phyloP scores from a whole-genome alignment of 2,329 filamentous ascomycete species.

The Bipolaris zeicola region DNA sequence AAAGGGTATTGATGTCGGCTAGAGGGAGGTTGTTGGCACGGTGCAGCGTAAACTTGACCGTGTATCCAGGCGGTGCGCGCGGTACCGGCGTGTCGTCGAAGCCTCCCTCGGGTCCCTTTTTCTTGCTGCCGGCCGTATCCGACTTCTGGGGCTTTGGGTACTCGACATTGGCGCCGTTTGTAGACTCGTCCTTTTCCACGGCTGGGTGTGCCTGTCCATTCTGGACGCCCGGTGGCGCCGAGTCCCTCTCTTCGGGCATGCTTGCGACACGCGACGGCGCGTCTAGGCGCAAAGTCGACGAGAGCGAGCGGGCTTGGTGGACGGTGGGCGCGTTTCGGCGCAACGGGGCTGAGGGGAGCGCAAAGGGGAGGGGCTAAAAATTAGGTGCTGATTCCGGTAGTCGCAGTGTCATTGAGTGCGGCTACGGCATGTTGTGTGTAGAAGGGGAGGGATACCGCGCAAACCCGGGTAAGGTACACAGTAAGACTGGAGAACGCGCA shows the following conservation, averaged over 20 bases:
- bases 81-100: conserved; percentile 82
- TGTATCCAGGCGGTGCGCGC: conserved; percentile 76
- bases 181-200: conserved; percentile 19
- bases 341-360: conserved; percentile 4
- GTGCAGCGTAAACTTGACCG: conserved; percentile 83
- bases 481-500: conserved; percentile 7
- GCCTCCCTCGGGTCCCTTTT: conserved; percentile 69
- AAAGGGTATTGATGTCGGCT: conserved; percentile 75
- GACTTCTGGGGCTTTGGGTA: conserved; percentile 34
- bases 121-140: conserved; percentile 32
- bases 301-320: neutral
- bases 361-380: neutral
- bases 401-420: neutral
- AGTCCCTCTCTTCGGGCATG: conserved; percentile 22
- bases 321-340: conserved; percentile 8
- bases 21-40: conserved; percentile 80
- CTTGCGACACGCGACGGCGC: conserved; percentile 9
- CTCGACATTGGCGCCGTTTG: conserved; percentile 13
- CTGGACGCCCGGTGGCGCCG: conserved; percentile 9
- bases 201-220: conserved; percentile 21
- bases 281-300: neutral
- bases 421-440: conserved; percentile 1
- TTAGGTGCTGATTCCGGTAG: neutral
- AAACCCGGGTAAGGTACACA: conserved; percentile 1
- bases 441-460: neutral